Conservation (phyloP, 768 basidiomycete species). For the Lactarius pseudohatsudake region DNA sequence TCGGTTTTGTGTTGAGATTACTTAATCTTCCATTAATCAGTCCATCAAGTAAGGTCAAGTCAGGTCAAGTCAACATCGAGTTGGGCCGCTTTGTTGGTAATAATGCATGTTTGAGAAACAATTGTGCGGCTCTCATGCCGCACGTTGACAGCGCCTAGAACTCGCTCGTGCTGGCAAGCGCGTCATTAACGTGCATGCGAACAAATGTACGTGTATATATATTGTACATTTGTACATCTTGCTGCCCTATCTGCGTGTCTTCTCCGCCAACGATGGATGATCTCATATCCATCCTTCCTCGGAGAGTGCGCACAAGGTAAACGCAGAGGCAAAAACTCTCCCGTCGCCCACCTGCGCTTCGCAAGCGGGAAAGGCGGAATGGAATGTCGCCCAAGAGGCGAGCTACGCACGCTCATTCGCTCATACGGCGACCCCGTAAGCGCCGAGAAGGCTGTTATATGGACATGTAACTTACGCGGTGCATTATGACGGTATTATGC, state of each 20-base stretch:
- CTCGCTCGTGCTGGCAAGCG: background rate
- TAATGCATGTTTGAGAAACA: background rate
- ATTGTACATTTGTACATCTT: slow-evolving; percentile 15
- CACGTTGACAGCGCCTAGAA: background rate
- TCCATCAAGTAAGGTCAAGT: background rate
- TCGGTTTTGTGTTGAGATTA: slow-evolving; percentile 10
- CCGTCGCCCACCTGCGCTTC: background rate
- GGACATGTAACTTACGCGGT: background rate
- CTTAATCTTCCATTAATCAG: slow-evolving; percentile 13
- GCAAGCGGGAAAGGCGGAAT: background rate
- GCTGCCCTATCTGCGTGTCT: slow-evolving; percentile 3
- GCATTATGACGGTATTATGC: slow-evolving; percentile 22
- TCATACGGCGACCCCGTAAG: background rate
- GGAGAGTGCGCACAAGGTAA: slow-evolving; percentile 15
- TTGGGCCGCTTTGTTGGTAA: background rate
- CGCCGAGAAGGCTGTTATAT: background rate
- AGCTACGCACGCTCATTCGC: background rate
- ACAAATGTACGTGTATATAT: slow-evolving; percentile 22
- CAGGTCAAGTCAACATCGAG: background rate
- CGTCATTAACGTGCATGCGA: background rate
- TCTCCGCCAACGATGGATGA: background rate
- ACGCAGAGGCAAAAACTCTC: background rate
- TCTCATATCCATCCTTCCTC: slow-evolving; percentile 16
- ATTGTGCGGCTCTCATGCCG: background rate
- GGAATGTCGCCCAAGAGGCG: background rate